Conservation (phyloP, 805 yeast genomes). For the Yarrowia sp. region DNA sequence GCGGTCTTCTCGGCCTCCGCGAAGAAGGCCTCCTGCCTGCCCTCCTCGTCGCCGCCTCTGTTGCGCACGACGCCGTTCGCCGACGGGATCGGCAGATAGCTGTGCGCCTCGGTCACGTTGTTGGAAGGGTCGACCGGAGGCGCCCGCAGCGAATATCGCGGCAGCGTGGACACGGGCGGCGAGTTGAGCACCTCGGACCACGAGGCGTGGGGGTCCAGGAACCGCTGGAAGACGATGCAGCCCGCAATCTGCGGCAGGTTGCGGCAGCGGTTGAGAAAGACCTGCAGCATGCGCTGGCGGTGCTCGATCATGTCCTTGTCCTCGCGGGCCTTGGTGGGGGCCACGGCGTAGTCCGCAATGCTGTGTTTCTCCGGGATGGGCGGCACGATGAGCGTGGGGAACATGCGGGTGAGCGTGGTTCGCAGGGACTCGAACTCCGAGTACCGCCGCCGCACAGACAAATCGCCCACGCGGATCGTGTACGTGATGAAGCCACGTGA, state of each 20-base stretch:
- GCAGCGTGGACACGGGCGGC: conserved; percentile 55
- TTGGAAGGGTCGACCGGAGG: conserved; percentile 60
- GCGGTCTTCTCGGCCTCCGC: conserved; percentile 45
- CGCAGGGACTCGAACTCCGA: conserved; percentile 88
- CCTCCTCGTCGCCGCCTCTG: conserved; percentile 34
- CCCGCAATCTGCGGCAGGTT: conserved; percentile 54
- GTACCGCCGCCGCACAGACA: conserved; percentile 75
- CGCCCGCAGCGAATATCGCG: conserved; percentile 52
- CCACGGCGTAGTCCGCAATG: conserved; percentile 47
- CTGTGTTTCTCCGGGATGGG: conserved; percentile 90
- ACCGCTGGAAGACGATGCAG: conserved; percentile 65
- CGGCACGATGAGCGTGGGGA: conserved; percentile 82
- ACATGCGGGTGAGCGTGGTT: conserved; percentile 62
- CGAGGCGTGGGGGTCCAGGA: conserved; percentile 78
- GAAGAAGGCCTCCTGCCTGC: conserved; percentile 45
- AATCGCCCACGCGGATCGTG: conserved; percentile 64
- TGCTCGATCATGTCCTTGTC: conserved; percentile 52
- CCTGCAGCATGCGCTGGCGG: conserved; percentile 70
- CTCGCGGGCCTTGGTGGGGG: conserved; percentile 47
- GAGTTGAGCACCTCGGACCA: conserved; percentile 73
- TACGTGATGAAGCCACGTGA: conserved; percentile 78
- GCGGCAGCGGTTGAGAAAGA: conserved; percentile 75
- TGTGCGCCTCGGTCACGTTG: conserved; percentile 56
- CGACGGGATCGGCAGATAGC: conserved; percentile 61
- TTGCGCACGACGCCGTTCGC: conserved; percentile 40